phyloP scores from a whole-genome alignment of 192 early-diverging fungal species.

The Funneliformis mosseae region DNA sequence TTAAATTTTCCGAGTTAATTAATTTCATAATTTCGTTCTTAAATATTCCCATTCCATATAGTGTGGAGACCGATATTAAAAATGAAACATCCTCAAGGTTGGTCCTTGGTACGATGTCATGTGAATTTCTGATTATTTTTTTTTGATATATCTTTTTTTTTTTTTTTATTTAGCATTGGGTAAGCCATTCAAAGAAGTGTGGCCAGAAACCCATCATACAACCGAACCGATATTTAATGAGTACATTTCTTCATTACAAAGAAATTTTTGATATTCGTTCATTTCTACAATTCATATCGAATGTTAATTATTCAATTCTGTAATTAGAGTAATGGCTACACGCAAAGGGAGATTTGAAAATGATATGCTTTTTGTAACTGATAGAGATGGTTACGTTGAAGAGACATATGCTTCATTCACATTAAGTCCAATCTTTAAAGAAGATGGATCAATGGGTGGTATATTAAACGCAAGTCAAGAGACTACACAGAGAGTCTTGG shows the following conservation, averaged over 20 bases:
- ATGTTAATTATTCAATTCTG: too few species aligned
- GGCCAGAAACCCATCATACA: constrained; percentile 39
- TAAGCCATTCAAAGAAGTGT: constrained; percentile 32
- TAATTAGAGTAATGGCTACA: background rate
- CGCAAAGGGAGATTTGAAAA: constrained; percentile 10
- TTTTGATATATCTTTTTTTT: background rate
- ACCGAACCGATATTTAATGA: constrained; percentile 36
- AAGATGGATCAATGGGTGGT: constrained; percentile 36
- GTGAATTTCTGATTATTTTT: background rate
- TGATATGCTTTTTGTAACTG: background rate
- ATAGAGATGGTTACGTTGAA: constrained; percentile 41
- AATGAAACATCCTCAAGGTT: constrained; percentile 43
- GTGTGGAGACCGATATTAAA: constrained; percentile 46
- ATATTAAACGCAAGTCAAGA: constrained; percentile 38
- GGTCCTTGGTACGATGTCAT: background rate
- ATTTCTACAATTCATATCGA: background rate
- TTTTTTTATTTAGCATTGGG: constrained; percentile 37
- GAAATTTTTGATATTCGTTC: background rate
- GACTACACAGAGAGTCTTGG: constrained; percentile 37
- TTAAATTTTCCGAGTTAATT: too few species aligned
- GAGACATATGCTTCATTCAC: constrained; percentile 44
- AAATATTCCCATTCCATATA: too few species aligned
- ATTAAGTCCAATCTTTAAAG: constrained; percentile 38
- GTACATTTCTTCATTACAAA: constrained; percentile 18
- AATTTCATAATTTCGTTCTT: background rate